phyloP scores from a whole-genome alignment of 2,329 filamentous ascomycete genomes.

The Sordariomycetes sp. region DNA sequence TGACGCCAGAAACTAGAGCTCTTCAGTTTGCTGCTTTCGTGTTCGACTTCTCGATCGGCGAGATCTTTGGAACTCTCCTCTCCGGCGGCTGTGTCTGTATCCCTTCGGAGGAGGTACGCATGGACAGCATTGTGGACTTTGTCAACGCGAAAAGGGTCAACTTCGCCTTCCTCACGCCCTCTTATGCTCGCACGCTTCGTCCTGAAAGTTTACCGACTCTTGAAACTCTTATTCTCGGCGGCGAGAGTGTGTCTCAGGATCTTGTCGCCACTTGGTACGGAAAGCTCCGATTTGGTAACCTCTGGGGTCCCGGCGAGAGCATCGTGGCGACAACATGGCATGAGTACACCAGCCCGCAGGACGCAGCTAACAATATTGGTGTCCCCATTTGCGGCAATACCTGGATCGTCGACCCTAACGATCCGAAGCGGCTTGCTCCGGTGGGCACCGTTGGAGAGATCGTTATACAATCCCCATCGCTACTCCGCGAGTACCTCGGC shows the following conservation, averaged over 20 bases:
- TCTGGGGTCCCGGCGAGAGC: too few relatives aligned
- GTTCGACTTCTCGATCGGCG: conserved; percentile 35
- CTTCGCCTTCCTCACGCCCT: neutral
- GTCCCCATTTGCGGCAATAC: too few relatives aligned
- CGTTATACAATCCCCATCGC: conserved; percentile 15
- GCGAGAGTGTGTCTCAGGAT: conserved; percentile 22
- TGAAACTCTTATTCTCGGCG: conserved; percentile 8
- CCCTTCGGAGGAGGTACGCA: conserved; percentile 9
- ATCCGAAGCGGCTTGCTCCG: too few relatives aligned
- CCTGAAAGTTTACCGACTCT: conserved; percentile 4
- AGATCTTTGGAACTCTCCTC: conserved; percentile 11
- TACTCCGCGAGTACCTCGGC: conserved; percentile 13
- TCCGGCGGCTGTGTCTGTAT: conserved; percentile 12
- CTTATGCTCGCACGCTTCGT: conserved; percentile 4
- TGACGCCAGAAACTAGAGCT: conserved; percentile 15
- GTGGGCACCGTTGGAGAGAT: too few relatives aligned
- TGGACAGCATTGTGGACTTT: conserved; percentile 3
- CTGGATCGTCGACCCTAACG: too few relatives aligned
- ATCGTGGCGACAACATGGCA: too few relatives aligned
- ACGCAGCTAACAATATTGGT: conserved; percentile 3
- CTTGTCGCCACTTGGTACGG: conserved; percentile 3
- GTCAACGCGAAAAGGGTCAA: conserved; percentile 6
- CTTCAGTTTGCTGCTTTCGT: conserved; percentile 41
- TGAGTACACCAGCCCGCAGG: too few relatives aligned
- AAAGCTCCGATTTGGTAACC: too few relatives aligned